Conservation (phyloP, 306 rosid genomes). For the Luffa acutangula region DNA sequence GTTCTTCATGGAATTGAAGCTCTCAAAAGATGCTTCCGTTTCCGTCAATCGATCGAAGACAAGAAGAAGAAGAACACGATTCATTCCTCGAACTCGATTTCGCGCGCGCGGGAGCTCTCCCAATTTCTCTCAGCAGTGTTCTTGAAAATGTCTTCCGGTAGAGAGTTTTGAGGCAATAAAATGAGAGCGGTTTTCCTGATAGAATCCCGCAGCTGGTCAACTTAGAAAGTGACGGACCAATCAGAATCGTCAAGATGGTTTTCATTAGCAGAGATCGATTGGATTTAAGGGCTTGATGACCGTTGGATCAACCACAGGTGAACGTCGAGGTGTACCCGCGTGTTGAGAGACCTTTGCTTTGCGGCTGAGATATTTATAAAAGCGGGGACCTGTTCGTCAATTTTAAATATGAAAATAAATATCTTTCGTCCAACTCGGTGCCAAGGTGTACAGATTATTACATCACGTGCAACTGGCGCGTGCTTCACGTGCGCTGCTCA, state of each 20-base stretch:
- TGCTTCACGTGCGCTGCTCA: too few species aligned
- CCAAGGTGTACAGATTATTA: too few species aligned
- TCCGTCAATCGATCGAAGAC: neutral
- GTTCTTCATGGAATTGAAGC: neutral
- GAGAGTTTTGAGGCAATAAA: neutral
- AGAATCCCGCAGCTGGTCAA: neutral
- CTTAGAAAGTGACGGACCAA: neutral
- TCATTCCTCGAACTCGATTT: neutral
- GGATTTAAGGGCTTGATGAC: neutral
- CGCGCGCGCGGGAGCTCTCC: neutral
- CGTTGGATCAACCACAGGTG: neutral
- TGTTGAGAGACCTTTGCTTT: too few species aligned
- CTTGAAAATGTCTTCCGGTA: neutral
- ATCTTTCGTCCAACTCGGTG: too few species aligned
- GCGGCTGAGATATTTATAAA: too few species aligned
- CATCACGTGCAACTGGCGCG: too few species aligned
- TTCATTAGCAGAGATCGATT: neutral
- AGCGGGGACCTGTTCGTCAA: too few species aligned
- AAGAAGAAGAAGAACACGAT: neutral
- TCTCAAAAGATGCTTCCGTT: neutral
- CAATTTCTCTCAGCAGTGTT: neutral
- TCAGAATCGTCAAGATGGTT: neutral
- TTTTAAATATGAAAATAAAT: too few species aligned
- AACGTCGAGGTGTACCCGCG: too few species aligned
- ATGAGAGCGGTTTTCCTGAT: neutral